Percentiles rank a stretch among this genome's conserved stretches.
Evolutionary conservation across 1,139 yeast genomes (phyloP).

Genomic region (Magnusiomyces tetraspermus): DNA sequence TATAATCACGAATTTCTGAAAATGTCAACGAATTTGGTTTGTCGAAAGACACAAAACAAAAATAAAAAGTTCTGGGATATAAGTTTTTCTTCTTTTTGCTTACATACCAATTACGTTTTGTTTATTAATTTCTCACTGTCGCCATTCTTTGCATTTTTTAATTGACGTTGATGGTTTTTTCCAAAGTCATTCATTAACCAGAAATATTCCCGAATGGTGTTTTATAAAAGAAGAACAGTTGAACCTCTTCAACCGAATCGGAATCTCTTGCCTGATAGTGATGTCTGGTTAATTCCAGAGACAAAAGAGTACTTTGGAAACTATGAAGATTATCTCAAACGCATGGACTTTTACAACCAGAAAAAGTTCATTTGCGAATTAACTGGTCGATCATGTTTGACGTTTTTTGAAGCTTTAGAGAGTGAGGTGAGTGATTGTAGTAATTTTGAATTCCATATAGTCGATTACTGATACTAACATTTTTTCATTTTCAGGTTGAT

Average conservation of each 20-base stretch:
- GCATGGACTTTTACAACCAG: slow-evolving; percentile 36
- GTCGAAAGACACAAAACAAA: too few relatives aligned
- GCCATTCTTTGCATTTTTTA: neutral
- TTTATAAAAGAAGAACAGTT: slow-evolving; percentile 32
- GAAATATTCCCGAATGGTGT: slow-evolving; percentile 17
- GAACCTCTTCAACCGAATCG: slow-evolving; percentile 23
- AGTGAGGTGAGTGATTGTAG: slow-evolving; percentile 41
- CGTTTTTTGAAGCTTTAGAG: slow-evolving; percentile 79
- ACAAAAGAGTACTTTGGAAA: slow-evolving; percentile 80
- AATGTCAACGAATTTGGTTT: too few relatives aligned
- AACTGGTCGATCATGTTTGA: slow-evolving; percentile 85
- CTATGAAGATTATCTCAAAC: slow-evolving; percentile 62
- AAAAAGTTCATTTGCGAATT: slow-evolving; percentile 90
- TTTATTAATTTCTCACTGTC: too few relatives aligned
- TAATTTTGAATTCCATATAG: neutral
- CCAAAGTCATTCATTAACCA: neutral
- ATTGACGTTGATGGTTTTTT: neutral
- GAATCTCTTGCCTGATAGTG: slow-evolving; percentile 23
- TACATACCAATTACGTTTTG: too few relatives aligned
- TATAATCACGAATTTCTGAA: too few relatives aligned
- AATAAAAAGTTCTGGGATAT: too few relatives aligned
- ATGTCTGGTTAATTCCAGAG: slow-evolving; percentile 64
- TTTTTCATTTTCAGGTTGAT: slow-evolving; percentile 9
- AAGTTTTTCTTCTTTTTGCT: too few relatives aligned
- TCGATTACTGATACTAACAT: neutral